These are phyloP conservation scores for Ophiostoma sp. DNA, from an alignment of 2,329 filamentous ascomycete species.

Conservation along the genomic window DNA sequence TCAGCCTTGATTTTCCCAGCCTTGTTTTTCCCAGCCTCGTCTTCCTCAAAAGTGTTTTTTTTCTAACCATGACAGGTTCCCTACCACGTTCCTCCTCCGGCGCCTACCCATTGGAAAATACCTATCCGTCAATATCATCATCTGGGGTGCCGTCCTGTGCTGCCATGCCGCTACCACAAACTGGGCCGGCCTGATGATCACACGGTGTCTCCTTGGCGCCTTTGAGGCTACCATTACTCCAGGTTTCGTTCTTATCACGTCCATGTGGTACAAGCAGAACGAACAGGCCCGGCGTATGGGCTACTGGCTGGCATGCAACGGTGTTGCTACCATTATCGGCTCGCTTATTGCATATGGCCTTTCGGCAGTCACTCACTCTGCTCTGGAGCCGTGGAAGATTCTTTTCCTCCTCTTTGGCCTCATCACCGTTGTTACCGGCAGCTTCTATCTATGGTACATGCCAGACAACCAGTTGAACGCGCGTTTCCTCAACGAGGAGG, in stretches of 20 bases:
- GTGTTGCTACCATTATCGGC: neutral
- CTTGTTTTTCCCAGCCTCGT: neutral
- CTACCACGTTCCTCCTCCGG: too few relatives aligned
- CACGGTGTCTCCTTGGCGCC: conserved; percentile 48
- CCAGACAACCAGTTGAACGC: conserved; percentile 40
- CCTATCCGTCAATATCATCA: too few relatives aligned
- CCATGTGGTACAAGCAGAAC: conserved; percentile 58
- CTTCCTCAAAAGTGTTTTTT: neutral
- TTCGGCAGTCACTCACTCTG: neutral
- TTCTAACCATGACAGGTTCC: neutral
- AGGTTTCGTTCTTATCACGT: conserved; percentile 56
- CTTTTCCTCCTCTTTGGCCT: conserved; percentile 53
- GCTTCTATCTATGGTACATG: conserved; percentile 46
- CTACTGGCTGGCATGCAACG: neutral
- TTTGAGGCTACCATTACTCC: conserved; percentile 51
- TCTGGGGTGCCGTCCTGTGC: too few relatives aligned
- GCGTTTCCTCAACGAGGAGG: conserved; percentile 49
- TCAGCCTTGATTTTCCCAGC: neutral
- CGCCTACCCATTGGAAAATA: too few relatives aligned
- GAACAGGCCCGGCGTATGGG: conserved; percentile 42
- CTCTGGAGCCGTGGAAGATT: conserved; percentile 40
- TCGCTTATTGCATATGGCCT: neutral
- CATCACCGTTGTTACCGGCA: conserved; percentile 45
- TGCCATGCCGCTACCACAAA: too few relatives aligned
- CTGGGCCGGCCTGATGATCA: too few relatives aligned